Conservation (phyloP, 106 monocot species). For the Dendrobium chrysotoxum region DNA sequence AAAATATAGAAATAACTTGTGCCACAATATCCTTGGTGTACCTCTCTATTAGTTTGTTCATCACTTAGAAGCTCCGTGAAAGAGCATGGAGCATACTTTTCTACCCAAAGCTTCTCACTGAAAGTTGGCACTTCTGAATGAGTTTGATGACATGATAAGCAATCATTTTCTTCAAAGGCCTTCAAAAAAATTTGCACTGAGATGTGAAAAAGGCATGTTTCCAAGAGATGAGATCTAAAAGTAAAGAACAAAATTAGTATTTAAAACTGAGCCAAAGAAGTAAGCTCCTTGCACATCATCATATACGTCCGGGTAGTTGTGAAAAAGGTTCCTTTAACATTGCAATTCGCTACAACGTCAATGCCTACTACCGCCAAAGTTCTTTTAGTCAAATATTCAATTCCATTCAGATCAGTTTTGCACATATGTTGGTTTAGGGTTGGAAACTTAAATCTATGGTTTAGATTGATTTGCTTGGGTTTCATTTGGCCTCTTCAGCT, state of each 20-base stretch:
- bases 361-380: neutral
- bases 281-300: neutral
- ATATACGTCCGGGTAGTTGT: too few relatives aligned
- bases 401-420: too few relatives aligned
- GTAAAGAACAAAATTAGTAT: neutral
- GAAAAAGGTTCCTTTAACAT: too few relatives aligned
- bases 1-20: neutral
- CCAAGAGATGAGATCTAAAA: neutral
- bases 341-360: neutral
- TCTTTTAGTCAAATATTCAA: neutral
- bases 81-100: slow-evolving; percentile 93
- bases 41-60: slow-evolving; percentile 95
- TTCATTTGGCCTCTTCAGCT: too few relatives aligned
- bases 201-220: neutral
- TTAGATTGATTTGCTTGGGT: too few relatives aligned
- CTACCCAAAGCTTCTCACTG: slow-evolving; percentile 89
- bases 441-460: too few relatives aligned
- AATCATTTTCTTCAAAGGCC: slow-evolving; percentile 60
- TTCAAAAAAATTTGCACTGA: slow-evolving; percentile 16
- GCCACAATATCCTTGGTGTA: slow-evolving; percentile 9
- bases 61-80: slow-evolving; percentile 95
- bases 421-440: too few relatives aligned
- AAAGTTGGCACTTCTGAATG: slow-evolving; percentile 12
- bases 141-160: slow-evolving; percentile 14
- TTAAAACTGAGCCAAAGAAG: neutral